These are phyloP conservation scores for Saraca asoca DNA, from an alignment of 331 rosid genomes.

Conservation along the genomic window DNA sequence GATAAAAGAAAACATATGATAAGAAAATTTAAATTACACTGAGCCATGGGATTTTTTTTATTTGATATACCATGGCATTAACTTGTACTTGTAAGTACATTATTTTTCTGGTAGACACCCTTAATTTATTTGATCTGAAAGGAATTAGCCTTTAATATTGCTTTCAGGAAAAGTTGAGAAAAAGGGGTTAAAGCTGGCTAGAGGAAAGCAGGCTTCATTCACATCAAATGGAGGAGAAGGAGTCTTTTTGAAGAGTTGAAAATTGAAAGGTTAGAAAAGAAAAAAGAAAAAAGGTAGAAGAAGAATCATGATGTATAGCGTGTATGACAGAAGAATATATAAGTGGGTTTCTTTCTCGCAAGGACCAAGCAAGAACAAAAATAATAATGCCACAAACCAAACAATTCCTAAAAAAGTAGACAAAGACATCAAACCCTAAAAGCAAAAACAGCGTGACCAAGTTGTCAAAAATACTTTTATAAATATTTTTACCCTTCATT, in stretches of 20 bases:
- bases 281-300: slow-evolving; percentile 15
- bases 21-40: too few species aligned
- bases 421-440: slow-evolving; percentile 40
- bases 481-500: too few species aligned
- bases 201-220: slow-evolving; percentile 11
- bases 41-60: not conserved
- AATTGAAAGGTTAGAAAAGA: slow-evolving; percentile 23
- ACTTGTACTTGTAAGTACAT: slow-evolving; percentile 20
- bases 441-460: slow-evolving; percentile 53
- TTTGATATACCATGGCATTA: not conserved
- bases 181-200: not conserved
- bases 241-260: slow-evolving; percentile 13
- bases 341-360: slow-evolving; percentile 56
- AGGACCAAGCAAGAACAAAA: slow-evolving; percentile 42
- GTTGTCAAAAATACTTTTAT: too few species aligned
- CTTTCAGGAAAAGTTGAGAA: not conserved
- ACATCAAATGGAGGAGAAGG: slow-evolving; percentile 13
- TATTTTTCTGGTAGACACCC: not conserved
- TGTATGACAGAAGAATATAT: slow-evolving; percentile 35
- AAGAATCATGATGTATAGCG: slow-evolving; percentile 43
- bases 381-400: slow-evolving; percentile 46
- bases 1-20: too few species aligned
- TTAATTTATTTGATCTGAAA: not conserved
- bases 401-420: slow-evolving; percentile 49
- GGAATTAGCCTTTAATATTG: not conserved